Base-by-base conservation (phyloP, 139 green algal species). In the Pseudopediastrum boryanum region DNA sequence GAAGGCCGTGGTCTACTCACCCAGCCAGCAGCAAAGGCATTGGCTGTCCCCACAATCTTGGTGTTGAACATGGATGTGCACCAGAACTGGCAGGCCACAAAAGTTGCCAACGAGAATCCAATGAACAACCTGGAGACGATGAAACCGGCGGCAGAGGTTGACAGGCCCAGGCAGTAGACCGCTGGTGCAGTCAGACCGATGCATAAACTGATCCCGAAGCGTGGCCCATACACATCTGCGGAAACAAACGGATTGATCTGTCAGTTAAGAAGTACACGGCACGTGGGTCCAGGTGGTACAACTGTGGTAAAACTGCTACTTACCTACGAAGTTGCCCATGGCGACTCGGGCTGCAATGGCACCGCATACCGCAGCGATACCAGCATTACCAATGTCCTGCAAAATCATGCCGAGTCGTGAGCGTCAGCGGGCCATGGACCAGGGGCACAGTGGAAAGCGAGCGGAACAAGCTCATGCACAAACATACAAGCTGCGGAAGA, bases 41-140 rank as follows among this genome's bases (percentile, higher is more conserved):
- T 98, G 52, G 94, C 93, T 61, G 91, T 89, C 43, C 95, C 95
- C 10, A 99, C 95, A 43, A 98, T 90, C 39, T 88, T 89, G 46
- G 58, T 70, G 69, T 59, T 81, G 36, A 81, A 81, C 59, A 85
- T 83, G 42, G 56, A 77, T 10, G 81, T 80, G 65, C 81, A 91
- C 94, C 96, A 98, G 84, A 96, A 98, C 85, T 98, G 94, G 87
- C 89, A 95, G 58, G 86, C 87, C 29, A 99, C 94, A 84, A 98
- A 98, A 58, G 88, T 93, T 10, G 94, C 92, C 59, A 98, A 85
- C 4, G 76, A 70, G 39, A 82, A 82, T 41, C 95, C 95, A 68
- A 97, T 96, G 84, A 94, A 85, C 41, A 96, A 79, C 58, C 95
- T 89, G 39, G 75, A 76, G 43, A 83, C 62, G 66, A 95, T 92